Conservation (phyloP, 768 basidiomycete genomes). For the Naematelia aurantialba region DNA sequence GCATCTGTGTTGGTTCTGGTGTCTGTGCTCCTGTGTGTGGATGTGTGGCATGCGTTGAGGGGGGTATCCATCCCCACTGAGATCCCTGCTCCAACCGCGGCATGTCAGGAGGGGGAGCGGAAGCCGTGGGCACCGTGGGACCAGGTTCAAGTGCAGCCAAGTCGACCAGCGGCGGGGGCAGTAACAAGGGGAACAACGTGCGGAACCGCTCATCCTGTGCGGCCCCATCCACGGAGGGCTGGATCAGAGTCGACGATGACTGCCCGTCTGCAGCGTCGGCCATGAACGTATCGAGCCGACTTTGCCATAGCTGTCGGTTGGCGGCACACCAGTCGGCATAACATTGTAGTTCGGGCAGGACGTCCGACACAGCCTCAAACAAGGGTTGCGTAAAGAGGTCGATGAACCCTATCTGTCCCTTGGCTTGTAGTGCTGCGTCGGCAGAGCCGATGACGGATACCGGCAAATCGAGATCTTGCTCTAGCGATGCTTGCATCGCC, state of each 20-base stretch:
- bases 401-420: constrained; percentile 86
- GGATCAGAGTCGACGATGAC: constrained; percentile 19
- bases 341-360: constrained; percentile 72
- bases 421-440: constrained; percentile 64
- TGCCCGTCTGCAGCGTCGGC: constrained; percentile 44
- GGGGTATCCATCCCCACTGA: neutral
- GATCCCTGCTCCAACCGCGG: neutral
- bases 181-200: constrained; percentile 60
- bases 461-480: constrained; percentile 70
- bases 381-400: constrained; percentile 76
- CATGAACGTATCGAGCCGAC: constrained; percentile 49
- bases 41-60: neutral
- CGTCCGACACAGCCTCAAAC: constrained; percentile 67
- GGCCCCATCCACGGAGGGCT: constrained; percentile 39
- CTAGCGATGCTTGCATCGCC: constrained; percentile 81
- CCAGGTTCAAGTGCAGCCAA: constrained; percentile 17
- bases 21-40: neutral
- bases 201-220: constrained; percentile 54
- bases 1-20: neutral
- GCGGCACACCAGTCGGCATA: constrained; percentile 66
- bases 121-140: constrained; percentile 4
- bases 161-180: constrained; percentile 54
- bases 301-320: constrained; percentile 70
- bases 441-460: constrained; percentile 59
- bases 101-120: neutral